phyloP scores from a whole-genome alignment of 1,284 basidiomycete genomes.

The Kalmanozyma brasiliensis region DNA sequence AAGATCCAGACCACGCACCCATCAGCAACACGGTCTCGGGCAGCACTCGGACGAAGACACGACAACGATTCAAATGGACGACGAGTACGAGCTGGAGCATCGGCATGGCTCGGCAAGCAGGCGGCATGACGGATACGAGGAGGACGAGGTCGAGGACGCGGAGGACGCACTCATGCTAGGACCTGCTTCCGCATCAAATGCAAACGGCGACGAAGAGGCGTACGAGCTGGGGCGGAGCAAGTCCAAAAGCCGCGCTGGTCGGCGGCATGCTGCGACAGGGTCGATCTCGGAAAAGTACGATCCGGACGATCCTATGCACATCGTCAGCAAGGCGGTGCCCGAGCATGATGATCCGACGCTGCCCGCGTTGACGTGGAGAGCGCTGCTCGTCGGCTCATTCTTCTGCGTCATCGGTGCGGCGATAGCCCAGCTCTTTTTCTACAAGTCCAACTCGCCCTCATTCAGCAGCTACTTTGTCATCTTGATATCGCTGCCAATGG shows the following conservation, averaged over 20 bases:
- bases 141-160: slow-evolving; percentile 30
- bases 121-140: slow-evolving; percentile 17
- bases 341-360: slow-evolving; percentile 72
- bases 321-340: slow-evolving; percentile 70
- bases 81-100: slow-evolving; percentile 26
- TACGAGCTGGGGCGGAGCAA: slow-evolving; percentile 29
- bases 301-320: slow-evolving; percentile 55
- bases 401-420: slow-evolving; percentile 72
- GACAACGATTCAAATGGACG: slow-evolving; percentile 39
- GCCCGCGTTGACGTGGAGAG: slow-evolving; percentile 72
- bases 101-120: slow-evolving; percentile 4
- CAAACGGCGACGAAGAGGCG: slow-evolving; percentile 19
- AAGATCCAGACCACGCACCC: slow-evolving; percentile 11
- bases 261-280: slow-evolving; percentile 31
- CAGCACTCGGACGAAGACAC: slow-evolving; percentile 42
- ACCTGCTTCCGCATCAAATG: slow-evolving; percentile 22
- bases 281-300: slow-evolving; percentile 49
- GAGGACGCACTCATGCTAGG: slow-evolving; percentile 53
- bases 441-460: slow-evolving; percentile 68
- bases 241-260: slow-evolving; percentile 14
- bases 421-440: slow-evolving; percentile 63
- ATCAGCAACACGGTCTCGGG: slow-evolving; percentile 22
- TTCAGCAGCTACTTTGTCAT: slow-evolving; percentile 73
- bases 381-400: slow-evolving; percentile 71
- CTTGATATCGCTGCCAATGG: slow-evolving; percentile 70